Conservation (phyloP, 306 rosid species). For the Rosa lucieae region DNA sequence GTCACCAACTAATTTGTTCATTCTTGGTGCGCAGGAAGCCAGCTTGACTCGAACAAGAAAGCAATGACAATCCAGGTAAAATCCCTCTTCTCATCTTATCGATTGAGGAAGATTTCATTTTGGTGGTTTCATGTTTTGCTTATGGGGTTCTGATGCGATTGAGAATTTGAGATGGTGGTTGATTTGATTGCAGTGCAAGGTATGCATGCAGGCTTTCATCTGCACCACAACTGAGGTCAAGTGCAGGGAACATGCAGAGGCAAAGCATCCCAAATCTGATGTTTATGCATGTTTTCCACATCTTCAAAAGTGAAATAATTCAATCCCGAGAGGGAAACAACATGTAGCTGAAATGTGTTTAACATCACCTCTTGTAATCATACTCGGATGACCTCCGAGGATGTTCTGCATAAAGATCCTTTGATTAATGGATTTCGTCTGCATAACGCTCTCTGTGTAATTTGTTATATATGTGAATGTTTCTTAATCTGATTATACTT, state of each 20-base stretch:
- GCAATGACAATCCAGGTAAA: slow-evolving; percentile 50
- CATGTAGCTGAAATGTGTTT: not conserved
- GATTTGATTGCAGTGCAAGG: slow-evolving; percentile 53
- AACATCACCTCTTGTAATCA: not conserved
- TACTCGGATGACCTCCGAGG: not conserved
- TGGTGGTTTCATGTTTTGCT: not conserved
- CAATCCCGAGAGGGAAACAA: not conserved
- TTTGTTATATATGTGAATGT: not conserved
- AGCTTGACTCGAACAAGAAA: slow-evolving; percentile 53
- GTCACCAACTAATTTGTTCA: not conserved
- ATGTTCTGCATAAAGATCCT: slow-evolving; percentile 11
- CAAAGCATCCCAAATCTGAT: slow-evolving; percentile 65
- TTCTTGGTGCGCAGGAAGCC: slow-evolving; percentile 38
- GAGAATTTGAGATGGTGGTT: not conserved
- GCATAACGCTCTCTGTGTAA: not conserved
- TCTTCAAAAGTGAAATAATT: slow-evolving; percentile 40
- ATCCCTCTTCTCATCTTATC: not conserved
- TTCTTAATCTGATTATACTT: not conserved
- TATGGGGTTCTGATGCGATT: slow-evolving; percentile 6
- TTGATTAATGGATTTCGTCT: not conserved
- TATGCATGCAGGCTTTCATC: slow-evolving; percentile 67
- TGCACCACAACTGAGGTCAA: slow-evolving; percentile 63
- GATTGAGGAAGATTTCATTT: not conserved
- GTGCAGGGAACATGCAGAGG: slow-evolving; percentile 69
- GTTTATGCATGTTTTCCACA: slow-evolving; percentile 51